phyloP scores from a whole-genome alignment of 1,284 basidiomycete genomes.

The Cutaneotrichosporon cavernicola region DNA sequence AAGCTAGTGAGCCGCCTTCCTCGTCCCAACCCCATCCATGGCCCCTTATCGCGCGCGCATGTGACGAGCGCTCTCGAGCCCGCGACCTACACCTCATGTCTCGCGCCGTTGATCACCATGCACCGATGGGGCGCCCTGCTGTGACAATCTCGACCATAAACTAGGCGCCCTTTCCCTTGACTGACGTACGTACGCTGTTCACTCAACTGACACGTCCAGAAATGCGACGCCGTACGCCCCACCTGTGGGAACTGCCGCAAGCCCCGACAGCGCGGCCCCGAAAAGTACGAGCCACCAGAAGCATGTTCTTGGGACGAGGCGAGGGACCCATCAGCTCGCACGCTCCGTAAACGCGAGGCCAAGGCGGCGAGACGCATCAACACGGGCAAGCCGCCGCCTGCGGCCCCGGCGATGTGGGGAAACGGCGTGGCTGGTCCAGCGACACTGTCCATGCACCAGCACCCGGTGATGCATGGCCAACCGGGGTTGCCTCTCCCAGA shows the following conservation, averaged over 20 bases:
- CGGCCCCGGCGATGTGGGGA: conserved; percentile 4
- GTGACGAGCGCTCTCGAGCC: neutral
- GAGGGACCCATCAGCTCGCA: conserved; percentile 36
- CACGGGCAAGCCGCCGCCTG: neutral
- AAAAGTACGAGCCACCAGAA: conserved; percentile 28
- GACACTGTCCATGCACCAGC: neutral
- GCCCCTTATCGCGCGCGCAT: neutral
- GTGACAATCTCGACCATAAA: neutral
- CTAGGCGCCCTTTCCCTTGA: no score
- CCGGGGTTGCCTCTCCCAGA: neutral
- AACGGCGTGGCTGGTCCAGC: neutral
- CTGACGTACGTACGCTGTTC: neutral
- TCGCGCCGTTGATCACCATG: neutral
- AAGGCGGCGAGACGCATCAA: conserved; percentile 16
- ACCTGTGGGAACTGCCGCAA: conserved; percentile 45
- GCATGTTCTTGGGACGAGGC: conserved; percentile 46
- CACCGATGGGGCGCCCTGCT: neutral
- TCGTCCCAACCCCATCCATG: neutral
- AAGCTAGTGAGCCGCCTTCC: conserved; percentile 37
- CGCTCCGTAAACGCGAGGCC: conserved; percentile 34
- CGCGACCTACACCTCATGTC: neutral
- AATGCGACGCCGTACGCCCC: conserved; percentile 47
- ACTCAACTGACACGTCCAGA: conserved; percentile 24
- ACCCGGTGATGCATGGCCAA: neutral
- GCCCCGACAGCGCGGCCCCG: conserved; percentile 35